A percentile compares a stretch with the other conserved stretches of the same genome.
Evolutionary conservation across 345 rosid species (phyloP).

Genomic region (Salix arbutifolia): DNA sequence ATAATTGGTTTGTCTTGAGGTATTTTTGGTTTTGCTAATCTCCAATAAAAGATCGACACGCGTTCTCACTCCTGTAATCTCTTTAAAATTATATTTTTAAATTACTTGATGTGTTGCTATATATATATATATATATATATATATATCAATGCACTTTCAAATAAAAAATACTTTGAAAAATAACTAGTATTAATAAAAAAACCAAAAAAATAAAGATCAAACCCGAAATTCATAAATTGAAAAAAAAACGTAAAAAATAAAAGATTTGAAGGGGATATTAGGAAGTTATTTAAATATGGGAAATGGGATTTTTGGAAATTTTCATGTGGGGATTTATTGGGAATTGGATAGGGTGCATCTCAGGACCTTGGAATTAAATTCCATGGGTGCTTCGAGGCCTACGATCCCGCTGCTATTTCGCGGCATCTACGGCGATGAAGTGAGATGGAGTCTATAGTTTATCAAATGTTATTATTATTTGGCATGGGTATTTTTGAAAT

Average conservation of each 20-base stretch:
- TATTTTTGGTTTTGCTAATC: slow-evolving; percentile 3
- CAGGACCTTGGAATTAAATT: slow-evolving; percentile 9
- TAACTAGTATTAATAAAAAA: too few species aligned
- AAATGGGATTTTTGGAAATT: slow-evolving; percentile 12
- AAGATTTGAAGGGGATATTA: not conserved
- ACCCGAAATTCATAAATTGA: not conserved
- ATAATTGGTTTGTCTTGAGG: not conserved
- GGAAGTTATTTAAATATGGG: not conserved
- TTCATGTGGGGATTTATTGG: slow-evolving; percentile 38
- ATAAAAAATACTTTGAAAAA: too few species aligned
- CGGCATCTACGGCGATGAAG: slow-evolving; percentile 49
- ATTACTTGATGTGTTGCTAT: too few species aligned
- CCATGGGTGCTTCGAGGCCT: slow-evolving; percentile 28
- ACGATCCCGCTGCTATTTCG: slow-evolving; percentile 23
- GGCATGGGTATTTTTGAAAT: slow-evolving; percentile 5
- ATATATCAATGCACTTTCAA: too few species aligned
- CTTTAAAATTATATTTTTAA: not conserved
- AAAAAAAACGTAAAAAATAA: not conserved
- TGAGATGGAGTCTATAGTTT: slow-evolving; percentile 17
- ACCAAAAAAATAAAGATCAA: too few species aligned
- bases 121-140: too few species aligned
- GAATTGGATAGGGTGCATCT: slow-evolving; percentile 20
- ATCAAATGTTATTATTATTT: not conserved
- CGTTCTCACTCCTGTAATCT: not conserved
- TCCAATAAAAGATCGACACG: not conserved